phyloP scores from a whole-genome alignment of 2,329 filamentous ascomycete species.

The Fusarium albidum region DNA sequence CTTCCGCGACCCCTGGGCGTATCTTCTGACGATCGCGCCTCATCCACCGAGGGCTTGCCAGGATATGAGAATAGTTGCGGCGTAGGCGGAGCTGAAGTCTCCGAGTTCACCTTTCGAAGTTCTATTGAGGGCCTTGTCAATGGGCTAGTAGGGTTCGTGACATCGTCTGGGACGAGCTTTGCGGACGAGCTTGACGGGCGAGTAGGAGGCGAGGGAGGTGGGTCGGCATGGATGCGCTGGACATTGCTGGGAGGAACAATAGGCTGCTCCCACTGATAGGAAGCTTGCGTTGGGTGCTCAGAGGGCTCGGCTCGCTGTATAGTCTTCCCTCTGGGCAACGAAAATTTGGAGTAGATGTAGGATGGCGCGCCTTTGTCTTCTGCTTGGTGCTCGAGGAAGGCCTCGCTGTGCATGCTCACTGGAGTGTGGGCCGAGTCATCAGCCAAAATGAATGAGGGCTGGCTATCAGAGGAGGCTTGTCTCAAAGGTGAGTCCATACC shows the following conservation, averaged over 20 bases:
- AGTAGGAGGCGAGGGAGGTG: slow-evolving; percentile 69
- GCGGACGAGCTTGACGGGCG: slow-evolving; percentile 66
- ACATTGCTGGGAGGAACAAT: slow-evolving; percentile 50
- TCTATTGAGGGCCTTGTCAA: slow-evolving; percentile 58
- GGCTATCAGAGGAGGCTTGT: slow-evolving; percentile 73
- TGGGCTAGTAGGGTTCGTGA: slow-evolving; percentile 39
- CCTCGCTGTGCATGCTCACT: slow-evolving; percentile 76
- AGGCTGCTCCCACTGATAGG: slow-evolving; percentile 72
- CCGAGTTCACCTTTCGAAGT: slow-evolving; percentile 58
- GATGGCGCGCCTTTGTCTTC: slow-evolving; percentile 69
- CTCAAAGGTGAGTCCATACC: slow-evolving; percentile 65
- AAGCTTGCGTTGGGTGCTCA: slow-evolving; percentile 59
- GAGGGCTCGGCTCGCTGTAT: slow-evolving; percentile 73
- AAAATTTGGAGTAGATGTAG: slow-evolving; percentile 87
- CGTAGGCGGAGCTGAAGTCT: slow-evolving; percentile 49
- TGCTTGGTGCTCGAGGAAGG: slow-evolving; percentile 62
- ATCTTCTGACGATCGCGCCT: slow-evolving; percentile 57
- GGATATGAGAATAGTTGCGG: slow-evolving; percentile 55
- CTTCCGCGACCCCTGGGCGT: slow-evolving; percentile 56
- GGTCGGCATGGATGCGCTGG: slow-evolving; percentile 52
- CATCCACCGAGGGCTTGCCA: slow-evolving; percentile 56
- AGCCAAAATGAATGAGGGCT: slow-evolving; percentile 68
- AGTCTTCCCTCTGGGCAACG: slow-evolving; percentile 81
- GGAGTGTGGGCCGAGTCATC: slow-evolving; percentile 75
- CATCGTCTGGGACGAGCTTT: slow-evolving; percentile 49